These are phyloP conservation scores for Rhodotorula babjevae DNA, from an alignment of 768 basidiomycete genomes.

Conservation along the genomic window DNA sequence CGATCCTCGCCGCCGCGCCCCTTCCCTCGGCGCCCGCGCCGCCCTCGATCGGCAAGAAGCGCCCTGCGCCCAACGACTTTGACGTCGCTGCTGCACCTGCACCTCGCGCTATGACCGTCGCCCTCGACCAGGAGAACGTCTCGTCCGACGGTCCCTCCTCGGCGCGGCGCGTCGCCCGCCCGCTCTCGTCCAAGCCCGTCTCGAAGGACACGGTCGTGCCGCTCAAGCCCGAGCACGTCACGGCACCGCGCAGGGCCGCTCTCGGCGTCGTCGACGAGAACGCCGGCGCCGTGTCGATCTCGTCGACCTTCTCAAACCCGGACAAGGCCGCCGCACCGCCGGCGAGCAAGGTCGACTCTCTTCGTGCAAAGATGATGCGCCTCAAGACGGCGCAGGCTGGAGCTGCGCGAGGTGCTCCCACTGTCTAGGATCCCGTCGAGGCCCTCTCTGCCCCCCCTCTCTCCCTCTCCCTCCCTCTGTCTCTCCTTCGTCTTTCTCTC, in stretches of 20 bases:
- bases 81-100: not conserved
- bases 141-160: not conserved
- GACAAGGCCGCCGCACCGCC: not conserved
- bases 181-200: not conserved
- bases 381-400: not conserved
- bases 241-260: not conserved
- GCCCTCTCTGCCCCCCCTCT: too few relatives aligned
- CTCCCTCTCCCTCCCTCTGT: too few relatives aligned
- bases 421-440: too few relatives aligned
- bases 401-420: too few relatives aligned
- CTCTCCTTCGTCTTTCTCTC: too few relatives aligned
- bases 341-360: constrained; percentile 2
- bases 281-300: not conserved
- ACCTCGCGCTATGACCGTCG: constrained; percentile 25
- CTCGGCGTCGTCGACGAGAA: constrained; percentile 18
- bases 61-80: constrained; percentile 25
- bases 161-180: not conserved
- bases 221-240: constrained; percentile 18
- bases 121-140: constrained; percentile 22
- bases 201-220: constrained; percentile 10
- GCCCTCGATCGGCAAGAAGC: constrained; percentile 22
- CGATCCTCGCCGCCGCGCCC: not conserved
- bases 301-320: not conserved
- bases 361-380: not conserved
- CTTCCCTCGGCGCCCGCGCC: constrained; percentile 4